Evolutionary conservation across 768 basidiomycete genomes (phyloP).

Genomic region (Xanthoconium purpureum): DNA sequence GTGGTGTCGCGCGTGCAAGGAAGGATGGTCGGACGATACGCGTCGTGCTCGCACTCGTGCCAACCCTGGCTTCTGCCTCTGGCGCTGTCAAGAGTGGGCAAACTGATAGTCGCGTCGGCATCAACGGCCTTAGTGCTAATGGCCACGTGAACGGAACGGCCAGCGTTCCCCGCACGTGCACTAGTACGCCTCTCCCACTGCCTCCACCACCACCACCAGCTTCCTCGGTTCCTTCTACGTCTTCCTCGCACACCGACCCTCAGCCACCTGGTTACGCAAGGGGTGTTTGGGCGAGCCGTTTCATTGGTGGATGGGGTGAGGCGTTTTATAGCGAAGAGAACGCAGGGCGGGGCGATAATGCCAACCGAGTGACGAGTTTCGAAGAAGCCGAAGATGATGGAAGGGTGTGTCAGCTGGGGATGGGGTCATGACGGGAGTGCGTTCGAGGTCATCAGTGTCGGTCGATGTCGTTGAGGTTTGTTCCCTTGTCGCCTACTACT

Average conservation of each 20-base stretch:
- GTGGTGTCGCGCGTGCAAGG: conserved; percentile 37
- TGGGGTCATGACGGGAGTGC: conserved; percentile 75
- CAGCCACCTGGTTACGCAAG: conserved; percentile 26
- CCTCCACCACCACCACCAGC: conserved; percentile 15
- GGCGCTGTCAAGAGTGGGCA: conserved; percentile 37
- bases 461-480: conserved; percentile 65
- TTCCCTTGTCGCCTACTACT: conserved; percentile 1
- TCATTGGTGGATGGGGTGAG: conserved; percentile 42
- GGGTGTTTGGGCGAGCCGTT: conserved; percentile 36
- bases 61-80: conserved; percentile 41
- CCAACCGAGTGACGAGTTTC: conserved; percentile 26
- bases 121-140: conserved; percentile 16
- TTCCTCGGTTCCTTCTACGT: conserved; percentile 22
- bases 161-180: conserved; percentile 30
- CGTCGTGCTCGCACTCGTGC: conserved; percentile 40
- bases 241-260: conserved; percentile 27
- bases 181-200: conserved; percentile 26
- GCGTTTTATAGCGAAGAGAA: conserved; percentile 31
- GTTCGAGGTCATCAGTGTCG: conserved; percentile 63
- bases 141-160: conserved; percentile 32
- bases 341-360: conserved; percentile 29
- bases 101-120: conserved; percentile 16
- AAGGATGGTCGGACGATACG: conserved; percentile 38
- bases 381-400: conserved; percentile 54
- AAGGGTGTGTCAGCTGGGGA: conserved; percentile 69